These are phyloP conservation scores for Metschnikowia lachancei DNA, from an alignment of 805 yeast genomes.

Conservation along the genomic window DNA sequence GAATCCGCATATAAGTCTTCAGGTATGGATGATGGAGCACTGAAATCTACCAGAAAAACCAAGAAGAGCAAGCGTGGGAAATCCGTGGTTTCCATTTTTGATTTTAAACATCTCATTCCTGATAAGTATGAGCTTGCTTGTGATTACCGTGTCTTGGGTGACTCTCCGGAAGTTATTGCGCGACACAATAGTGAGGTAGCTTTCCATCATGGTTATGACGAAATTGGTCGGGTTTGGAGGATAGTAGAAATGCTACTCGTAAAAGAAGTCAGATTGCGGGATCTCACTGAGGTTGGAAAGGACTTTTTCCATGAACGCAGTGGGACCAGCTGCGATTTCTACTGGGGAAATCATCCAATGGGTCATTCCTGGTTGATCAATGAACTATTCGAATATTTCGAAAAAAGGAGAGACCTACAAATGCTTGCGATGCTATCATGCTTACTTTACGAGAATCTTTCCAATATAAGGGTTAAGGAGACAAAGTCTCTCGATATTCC, in stretches of 20 bases:
- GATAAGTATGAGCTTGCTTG: constrained; percentile 68
- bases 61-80: constrained; percentile 29
- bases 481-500: constrained; percentile 35
- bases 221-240: constrained; percentile 74
- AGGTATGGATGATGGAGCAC: constrained; percentile 35
- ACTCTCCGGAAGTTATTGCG: constrained; percentile 61
- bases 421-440: constrained; percentile 90
- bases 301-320: constrained; percentile 3
- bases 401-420: constrained; percentile 64
- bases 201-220: constrained; percentile 53
- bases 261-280: constrained; percentile 30
- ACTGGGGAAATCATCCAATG: constrained; percentile 81
- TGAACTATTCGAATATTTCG: constrained; percentile 63
- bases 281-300: constrained; percentile 10
- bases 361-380: constrained; percentile 67
- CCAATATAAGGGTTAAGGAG: constrained; percentile 7
- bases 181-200: constrained; percentile 72
- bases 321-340: constrained; percentile 33
- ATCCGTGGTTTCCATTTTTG: constrained; percentile 61
- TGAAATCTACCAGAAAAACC: constrained; percentile 18
- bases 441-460: constrained; percentile 50
- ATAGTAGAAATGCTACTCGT: constrained; percentile 41
- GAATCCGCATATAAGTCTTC: constrained; percentile 37
- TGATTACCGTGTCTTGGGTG: constrained; percentile 64
- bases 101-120: constrained; percentile 69